Evolutionary conservation across 140 eudicot species (phyloP).

Genomic region (Bidens hawaiensis): DNA sequence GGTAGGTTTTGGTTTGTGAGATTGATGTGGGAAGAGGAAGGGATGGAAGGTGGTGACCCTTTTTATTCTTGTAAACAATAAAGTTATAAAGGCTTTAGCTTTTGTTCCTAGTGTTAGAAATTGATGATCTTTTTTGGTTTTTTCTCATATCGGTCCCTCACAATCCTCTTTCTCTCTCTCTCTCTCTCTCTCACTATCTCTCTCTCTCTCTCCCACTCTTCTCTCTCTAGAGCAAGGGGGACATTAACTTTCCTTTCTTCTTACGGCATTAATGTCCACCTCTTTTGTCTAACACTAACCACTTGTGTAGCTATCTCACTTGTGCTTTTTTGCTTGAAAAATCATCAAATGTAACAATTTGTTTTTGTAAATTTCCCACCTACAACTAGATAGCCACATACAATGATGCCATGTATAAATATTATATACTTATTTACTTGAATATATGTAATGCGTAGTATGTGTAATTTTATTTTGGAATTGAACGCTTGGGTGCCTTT

Average conservation of each 20-base stretch:
- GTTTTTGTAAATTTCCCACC: constrained; percentile 11
- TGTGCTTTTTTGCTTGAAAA: constrained; percentile 17
- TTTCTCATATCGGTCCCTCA: constrained; percentile 30
- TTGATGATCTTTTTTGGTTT: constrained; percentile 18
- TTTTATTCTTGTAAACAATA: constrained; percentile 40
- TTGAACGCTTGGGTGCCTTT: too few species aligned
- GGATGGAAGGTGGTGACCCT: constrained; percentile 40
- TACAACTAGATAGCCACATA: constrained; percentile 14
- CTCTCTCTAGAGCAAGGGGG: constrained; percentile 29
- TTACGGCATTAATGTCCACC: constrained; percentile 65
- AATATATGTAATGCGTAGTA: too few species aligned
- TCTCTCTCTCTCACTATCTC: background rate
- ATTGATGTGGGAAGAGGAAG: constrained; percentile 32
- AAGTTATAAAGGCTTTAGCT: constrained; percentile 29
- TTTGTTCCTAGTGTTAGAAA: constrained; percentile 33
- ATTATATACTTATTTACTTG: too few species aligned
- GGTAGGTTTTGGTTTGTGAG: constrained; percentile 32
- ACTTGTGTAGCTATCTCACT: constrained; percentile 35
- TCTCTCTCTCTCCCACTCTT: constrained; percentile 26
- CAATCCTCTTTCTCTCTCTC: constrained; percentile 10
- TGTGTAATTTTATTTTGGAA: too few species aligned
- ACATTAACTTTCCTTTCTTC: constrained; percentile 37
- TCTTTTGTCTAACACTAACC: constrained; percentile 44
- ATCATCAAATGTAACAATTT: constrained; percentile 15
- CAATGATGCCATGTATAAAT: too few species aligned